A percentile compares a stretch with the other conserved stretches of the same genome.
Conservation (phyloP, 148 eudicot genomes). For the Pharnaceum exiguum region DNA sequence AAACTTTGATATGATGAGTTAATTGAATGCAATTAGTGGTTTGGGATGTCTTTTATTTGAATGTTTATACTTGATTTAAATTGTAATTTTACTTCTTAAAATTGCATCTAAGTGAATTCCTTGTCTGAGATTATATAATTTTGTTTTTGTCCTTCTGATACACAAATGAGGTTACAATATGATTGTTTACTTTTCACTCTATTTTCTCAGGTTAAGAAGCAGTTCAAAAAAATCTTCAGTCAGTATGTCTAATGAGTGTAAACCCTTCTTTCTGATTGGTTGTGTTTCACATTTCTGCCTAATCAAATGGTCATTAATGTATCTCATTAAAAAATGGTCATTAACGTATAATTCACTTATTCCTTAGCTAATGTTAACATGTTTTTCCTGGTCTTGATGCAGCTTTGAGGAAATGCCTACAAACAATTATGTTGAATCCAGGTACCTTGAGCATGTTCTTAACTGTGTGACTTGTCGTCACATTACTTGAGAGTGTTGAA, state of each 20-base stretch:
- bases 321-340: too few relatives aligned
- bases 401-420: slow-evolving; percentile 99
- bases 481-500: too few relatives aligned
- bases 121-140: too few relatives aligned
- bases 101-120: too few relatives aligned
- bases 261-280: neutral
- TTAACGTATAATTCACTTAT: neutral
- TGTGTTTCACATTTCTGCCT: neutral
- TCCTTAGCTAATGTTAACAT: neutral
- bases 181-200: neutral
- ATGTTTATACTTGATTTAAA: too few relatives aligned
- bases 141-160: neutral
- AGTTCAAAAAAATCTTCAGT: slow-evolving; percentile 79
- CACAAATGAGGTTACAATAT: neutral
- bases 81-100: too few relatives aligned
- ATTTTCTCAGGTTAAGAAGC: slow-evolving; percentile 59
- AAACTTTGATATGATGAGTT: too few relatives aligned
- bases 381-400: slow-evolving; percentile 24
- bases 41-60: too few relatives aligned
- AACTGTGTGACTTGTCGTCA: neutral
- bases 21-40: too few relatives aligned
- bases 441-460: slow-evolving; percentile 34
- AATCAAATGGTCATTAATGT: too few relatives aligned
- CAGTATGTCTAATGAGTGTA: slow-evolving; percentile 73
- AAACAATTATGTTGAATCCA: slow-evolving; percentile 86